phyloP scores from a whole-genome alignment of 2,329 filamentous ascomycete genomes.

The Aureobasidium sp. region DNA sequence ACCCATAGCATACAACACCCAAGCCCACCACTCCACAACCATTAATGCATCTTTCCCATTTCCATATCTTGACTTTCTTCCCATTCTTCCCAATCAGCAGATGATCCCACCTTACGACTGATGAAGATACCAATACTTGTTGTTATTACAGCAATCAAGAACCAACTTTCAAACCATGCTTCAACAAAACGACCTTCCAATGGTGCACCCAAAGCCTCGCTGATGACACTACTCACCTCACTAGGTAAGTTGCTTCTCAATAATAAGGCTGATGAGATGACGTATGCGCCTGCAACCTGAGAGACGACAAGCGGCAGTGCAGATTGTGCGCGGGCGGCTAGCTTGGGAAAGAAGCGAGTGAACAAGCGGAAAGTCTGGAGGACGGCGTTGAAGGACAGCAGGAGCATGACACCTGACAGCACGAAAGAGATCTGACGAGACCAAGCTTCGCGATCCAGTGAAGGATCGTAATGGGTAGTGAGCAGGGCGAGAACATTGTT shows the following conservation, averaged over 20 bases:
- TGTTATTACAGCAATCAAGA: conserved; percentile 56
- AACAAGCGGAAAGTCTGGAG: conserved; percentile 81
- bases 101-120: conserved; percentile 50
- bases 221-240: conserved; percentile 68
- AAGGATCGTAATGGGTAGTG: conserved; percentile 75
- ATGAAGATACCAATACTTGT: conserved; percentile 68
- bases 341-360: conserved; percentile 59
- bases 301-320: conserved; percentile 72
- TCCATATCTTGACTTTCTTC: conserved; percentile 54
- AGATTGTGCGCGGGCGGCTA: conserved; percentile 66
- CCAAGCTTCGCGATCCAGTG: conserved; percentile 74
- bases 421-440: conserved; percentile 77
- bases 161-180: conserved; percentile 83
- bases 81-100: conserved; percentile 25
- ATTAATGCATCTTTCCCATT: conserved; percentile 60
- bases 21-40: not conserved
- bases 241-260: conserved; percentile 68
- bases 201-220: conserved; percentile 67
- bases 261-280: conserved; percentile 70
- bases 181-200: conserved; percentile 66
- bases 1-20: not conserved
- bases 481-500: conserved; percentile 73
- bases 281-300: conserved; percentile 76
- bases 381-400: conserved; percentile 71
- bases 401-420: conserved; percentile 72